Evolutionary conservation across 108 stramenopile species (phyloP).

Genomic region (Pseudonitzschia pungens): DNA sequence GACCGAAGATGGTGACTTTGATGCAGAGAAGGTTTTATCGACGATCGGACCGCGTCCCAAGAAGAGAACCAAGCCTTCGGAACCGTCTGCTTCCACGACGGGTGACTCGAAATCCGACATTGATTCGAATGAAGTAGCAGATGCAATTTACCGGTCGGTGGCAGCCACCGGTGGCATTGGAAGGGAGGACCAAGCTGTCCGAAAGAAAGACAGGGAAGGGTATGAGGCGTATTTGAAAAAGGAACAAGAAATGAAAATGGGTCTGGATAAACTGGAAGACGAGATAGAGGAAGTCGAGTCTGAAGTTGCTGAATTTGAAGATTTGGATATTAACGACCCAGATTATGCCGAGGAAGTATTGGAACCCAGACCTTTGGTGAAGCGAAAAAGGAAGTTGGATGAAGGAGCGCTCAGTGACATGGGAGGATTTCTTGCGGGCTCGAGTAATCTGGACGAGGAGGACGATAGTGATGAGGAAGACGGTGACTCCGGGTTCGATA

Average conservation of each 20-base stretch:
- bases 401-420: conserved; percentile 40
- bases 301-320: conserved; percentile 9
- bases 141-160: conserved; percentile 53
- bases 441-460: conserved; percentile 9
- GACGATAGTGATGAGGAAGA: conserved; percentile 20
- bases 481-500: conserved; percentile 15
- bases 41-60: conserved; percentile 46
- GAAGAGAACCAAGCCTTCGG: conserved; percentile 13
- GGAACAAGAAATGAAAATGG: conserved; percentile 55
- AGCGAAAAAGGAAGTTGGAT: conserved; percentile 26
- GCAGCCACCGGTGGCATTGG: conserved; percentile 51
- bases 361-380: conserved; percentile 32
- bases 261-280: conserved; percentile 33
- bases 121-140: conserved; percentile 45
- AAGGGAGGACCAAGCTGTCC: conserved; percentile 46
- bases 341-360: conserved; percentile 53
- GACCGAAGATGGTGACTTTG: conserved; percentile 52
- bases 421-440: conserved; percentile 19
- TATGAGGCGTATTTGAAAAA: conserved; percentile 55
- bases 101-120: conserved; percentile 24
- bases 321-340: conserved; percentile 39
- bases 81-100: conserved; percentile 5
- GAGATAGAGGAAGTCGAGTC: conserved; percentile 6
- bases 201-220: conserved; percentile 49
- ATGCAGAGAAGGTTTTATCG: conserved; percentile 49